Evolutionary conservation across 1,139 yeast genomes (phyloP), one percentile per base, ranked within the genome.

Genomic region (Candida sanyaensis): DNA sequence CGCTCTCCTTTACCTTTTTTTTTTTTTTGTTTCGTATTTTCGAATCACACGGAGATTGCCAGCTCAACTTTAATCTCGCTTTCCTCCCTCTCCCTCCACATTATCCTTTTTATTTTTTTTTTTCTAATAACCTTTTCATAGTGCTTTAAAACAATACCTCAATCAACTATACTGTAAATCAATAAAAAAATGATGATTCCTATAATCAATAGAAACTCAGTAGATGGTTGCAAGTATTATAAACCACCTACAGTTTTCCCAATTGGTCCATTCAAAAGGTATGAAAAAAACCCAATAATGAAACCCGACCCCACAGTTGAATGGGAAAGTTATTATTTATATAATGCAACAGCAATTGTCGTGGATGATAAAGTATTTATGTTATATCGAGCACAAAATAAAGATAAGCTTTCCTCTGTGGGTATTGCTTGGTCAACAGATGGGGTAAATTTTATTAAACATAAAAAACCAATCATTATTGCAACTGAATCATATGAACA

Each of bases 301-400:
- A 63, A 47, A 11, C 79, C 79, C 5, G 63, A 73, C 54, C 78
- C 77, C 7, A 59, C 62, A 7, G 53, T 64, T 41, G 77, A 72
- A 39, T 74, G 71, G 52, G 79, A 74, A 53, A 63, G 67, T 51
- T 71, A 73, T 2, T 73, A 70, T 51, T 55, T 74, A 44, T 75
- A 74, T 55, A 75, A 75, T 57, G 79, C 79, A 31, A 62, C 76
- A 1, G 79, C 79, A 3, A 73, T 75, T 13, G 79, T 74, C 27
- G 59, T 73, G 6, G 77, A 69, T 42, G 68, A 68, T 43, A 61
- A 59, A 49, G 77, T 75, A 9, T 71, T 60, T 49, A 57, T 75
- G 48, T 59, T 75, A 28, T 74, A 74, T 51, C 55, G 79, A 21
- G 79, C 78, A 23, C 79, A 75, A 53, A 70, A 71, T 55, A 58